Evolutionary conservation across 2,329 filamentous ascomycete species (phyloP).

Genomic region (Trichoderma afroharzianum): DNA sequence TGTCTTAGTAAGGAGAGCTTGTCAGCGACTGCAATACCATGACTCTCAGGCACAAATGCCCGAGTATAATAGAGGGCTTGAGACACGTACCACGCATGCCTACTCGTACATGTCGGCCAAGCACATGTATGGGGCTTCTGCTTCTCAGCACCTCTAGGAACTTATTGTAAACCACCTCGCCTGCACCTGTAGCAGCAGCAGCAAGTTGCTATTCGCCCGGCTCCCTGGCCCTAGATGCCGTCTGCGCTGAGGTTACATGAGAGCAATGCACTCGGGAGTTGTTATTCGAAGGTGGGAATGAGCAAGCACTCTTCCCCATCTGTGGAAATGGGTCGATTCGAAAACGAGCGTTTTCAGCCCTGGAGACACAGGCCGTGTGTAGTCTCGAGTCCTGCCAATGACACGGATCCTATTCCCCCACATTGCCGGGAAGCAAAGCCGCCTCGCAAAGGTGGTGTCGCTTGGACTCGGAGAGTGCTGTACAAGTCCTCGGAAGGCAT

Average conservation of each 20-base stretch:
- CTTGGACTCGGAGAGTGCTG: not conserved
- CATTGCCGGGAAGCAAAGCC: not conserved
- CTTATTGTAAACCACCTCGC: not conserved
- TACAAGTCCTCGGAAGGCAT: not conserved
- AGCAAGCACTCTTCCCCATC: not conserved
- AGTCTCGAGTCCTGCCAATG: slow-evolving; percentile 1
- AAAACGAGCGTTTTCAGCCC: not conserved
- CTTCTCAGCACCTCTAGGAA: not conserved
- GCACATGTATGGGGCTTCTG: not conserved
- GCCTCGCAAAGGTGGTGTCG: slow-evolving; percentile 4
- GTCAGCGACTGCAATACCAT: slow-evolving; percentile 3
- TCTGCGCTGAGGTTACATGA: slow-evolving; percentile 10
- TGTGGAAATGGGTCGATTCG: not conserved
- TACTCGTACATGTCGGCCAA: not conserved
- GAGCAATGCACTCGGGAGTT: not conserved
- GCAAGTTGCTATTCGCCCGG: slow-evolving; percentile 2
- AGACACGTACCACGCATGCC: not conserved
- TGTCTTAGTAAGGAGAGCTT: not conserved
- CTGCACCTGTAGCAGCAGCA: not conserved
- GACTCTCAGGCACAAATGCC: not conserved
- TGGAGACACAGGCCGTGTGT: not conserved
- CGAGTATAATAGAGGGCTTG: not conserved
- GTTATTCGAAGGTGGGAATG: not conserved
- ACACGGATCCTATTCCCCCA: not conserved
- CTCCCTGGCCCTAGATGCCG: not conserved